phyloP scores from a whole-genome alignment of 192 early-diverging fungal genomes.

The Rhizophagus prolifer region DNA sequence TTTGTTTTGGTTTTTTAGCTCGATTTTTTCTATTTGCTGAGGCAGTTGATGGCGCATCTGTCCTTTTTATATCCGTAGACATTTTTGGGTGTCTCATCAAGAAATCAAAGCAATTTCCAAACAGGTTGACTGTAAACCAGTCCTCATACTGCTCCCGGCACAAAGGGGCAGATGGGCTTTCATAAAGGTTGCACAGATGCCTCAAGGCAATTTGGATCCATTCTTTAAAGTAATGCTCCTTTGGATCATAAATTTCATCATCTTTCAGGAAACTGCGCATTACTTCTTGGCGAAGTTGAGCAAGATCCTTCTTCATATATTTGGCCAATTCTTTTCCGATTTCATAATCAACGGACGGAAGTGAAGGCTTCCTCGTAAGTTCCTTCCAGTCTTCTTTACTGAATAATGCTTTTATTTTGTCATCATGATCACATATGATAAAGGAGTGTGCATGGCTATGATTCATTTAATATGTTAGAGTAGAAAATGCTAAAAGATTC shows the following conservation, averaged over 20 bases:
- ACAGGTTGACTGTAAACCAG: slow-evolving; percentile 25
- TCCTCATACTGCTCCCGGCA: slow-evolving; percentile 3
- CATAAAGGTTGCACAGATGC: slow-evolving; percentile 20
- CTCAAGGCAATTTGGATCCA: slow-evolving; percentile 18
- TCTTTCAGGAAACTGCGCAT: slow-evolving; percentile 21
- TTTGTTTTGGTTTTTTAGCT: slow-evolving; percentile 11
- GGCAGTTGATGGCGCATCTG: slow-evolving; percentile 24
- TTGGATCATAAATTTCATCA: slow-evolving; percentile 18
- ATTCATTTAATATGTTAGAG: slow-evolving; percentile 15
- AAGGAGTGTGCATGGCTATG: slow-evolving; percentile 10
- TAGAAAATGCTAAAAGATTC: slow-evolving; percentile 9
- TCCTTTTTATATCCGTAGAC: slow-evolving; percentile 25
- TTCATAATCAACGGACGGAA: slow-evolving; percentile 15
- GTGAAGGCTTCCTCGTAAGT: slow-evolving; percentile 15
- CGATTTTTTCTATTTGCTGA: slow-evolving; percentile 24
- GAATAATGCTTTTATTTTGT: slow-evolving; percentile 6
- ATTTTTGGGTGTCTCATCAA: slow-evolving; percentile 26
- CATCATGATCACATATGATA: slow-evolving; percentile 23
- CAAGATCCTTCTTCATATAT: slow-evolving; percentile 21
- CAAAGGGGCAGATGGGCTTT: neutral
- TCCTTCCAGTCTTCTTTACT: slow-evolving; percentile 20
- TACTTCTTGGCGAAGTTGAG: slow-evolving; percentile 18
- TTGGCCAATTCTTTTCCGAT: slow-evolving; percentile 3
- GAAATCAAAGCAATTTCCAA: slow-evolving; percentile 19
- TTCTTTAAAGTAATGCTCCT: slow-evolving; percentile 20